phyloP scores from a whole-genome alignment of 2,329 filamentous ascomycete genomes.

The Clonostachys rosea region DNA sequence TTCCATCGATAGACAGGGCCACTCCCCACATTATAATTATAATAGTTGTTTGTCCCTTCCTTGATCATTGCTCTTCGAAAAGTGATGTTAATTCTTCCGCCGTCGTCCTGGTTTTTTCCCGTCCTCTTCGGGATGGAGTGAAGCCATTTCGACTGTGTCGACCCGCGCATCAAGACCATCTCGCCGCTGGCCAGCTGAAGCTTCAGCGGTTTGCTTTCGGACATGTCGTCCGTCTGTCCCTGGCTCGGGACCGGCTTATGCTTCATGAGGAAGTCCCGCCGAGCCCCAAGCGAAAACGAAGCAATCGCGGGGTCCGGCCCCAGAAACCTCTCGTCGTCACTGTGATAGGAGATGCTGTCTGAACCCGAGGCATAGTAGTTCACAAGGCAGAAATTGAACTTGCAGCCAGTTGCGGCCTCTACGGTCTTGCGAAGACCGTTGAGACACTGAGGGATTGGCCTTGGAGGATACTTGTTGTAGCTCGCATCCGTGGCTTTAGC shows the following conservation, averaged over 20 bases:
- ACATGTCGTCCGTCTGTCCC: background rate
- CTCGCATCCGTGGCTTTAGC: conserved; percentile 43
- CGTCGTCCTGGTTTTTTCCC: conserved; percentile 56
- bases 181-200: conserved; percentile 61
- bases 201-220: conserved; percentile 36
- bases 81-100: conserved; percentile 72
- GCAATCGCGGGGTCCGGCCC: conserved; percentile 67
- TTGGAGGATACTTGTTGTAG: conserved; percentile 51
- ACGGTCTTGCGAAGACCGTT: conserved; percentile 57
- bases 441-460: conserved; percentile 68
- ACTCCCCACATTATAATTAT: conserved; percentile 74
- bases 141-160: conserved; percentile 72
- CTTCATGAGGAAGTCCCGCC: conserved; percentile 73
- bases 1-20: conserved; percentile 69
- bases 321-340: conserved; percentile 75
- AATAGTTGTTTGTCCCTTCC: conserved; percentile 77
- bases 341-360: conserved; percentile 77
- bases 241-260: conserved; percentile 56
- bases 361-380: conserved; percentile 78
- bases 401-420: conserved; percentile 61
- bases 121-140: conserved; percentile 75
- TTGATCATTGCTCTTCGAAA: conserved; percentile 68
- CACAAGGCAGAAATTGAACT: conserved; percentile 75
- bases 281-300: conserved; percentile 68
- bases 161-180: conserved; percentile 74